Evolutionary conservation across 1,284 basidiomycete genomes (phyloP), one percentile per base, ranked within the genome.

Genomic region (Sphaerobolus stellatus): DNA sequence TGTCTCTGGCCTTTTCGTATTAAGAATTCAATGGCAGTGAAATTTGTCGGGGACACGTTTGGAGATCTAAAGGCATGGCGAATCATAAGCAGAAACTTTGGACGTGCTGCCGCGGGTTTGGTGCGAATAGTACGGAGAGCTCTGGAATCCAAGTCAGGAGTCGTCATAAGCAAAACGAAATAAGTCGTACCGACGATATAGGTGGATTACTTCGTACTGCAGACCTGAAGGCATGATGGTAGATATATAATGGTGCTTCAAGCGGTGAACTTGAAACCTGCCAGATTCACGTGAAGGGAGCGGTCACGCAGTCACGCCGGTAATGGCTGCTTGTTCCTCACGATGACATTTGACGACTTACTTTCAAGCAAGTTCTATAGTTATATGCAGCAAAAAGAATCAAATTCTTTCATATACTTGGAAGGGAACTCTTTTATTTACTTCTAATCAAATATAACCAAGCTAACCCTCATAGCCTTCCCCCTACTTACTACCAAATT

Each of bases 1-100:
- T 88, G 85, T 56, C 82, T 75, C 52, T 64, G 69, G 0, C 86
- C 86, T 53, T 80, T 80, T 43, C 90, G 78, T 24, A 92, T 64
- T 34, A 90, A 71, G 67, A 90, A 84, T 62, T 92, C 89, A 41
- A 92, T 80, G 9, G 80, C 79, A 56, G 76, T 75, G 56, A 90
- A 74, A 56, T 88, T 79, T 30, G 86, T 79, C 4, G 83, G 74
- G 5, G 82, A 80, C n/a, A 88, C 73, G 1, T 72, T 72, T 63
- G 85, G 84, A 4, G 72, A 75, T 63, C 74, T 84, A 68, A 92
- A 91, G 16, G 75, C 78, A 66, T 86, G 83, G 54, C 82, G 84
- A 24, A 88, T 75, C 62, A 81, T 81, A 41, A 88, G 75, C 20
- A 72, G 71, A 70, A 90, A 92, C 61, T 83, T 88, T 24, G 76